These are phyloP conservation scores for Candolleomyces efflorescens DNA, from an alignment of 768 basidiomycete genomes.

Conservation along the genomic window DNA sequence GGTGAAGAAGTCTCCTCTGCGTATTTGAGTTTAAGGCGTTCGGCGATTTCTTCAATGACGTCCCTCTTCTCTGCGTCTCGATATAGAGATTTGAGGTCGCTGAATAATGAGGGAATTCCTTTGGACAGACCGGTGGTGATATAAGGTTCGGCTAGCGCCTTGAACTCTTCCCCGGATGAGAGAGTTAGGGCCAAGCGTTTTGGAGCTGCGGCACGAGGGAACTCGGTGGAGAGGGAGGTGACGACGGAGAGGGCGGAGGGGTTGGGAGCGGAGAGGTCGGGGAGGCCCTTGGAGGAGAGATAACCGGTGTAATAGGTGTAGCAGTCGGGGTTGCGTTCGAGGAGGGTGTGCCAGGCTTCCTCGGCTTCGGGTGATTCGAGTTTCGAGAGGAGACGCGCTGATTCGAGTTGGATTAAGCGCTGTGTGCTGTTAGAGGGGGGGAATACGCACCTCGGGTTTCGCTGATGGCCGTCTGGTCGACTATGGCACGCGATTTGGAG, in stretches of 20 bases:
- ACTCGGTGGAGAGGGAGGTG: slow-evolving; percentile 51
- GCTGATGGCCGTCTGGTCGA: slow-evolving; percentile 67
- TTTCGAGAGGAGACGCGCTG: slow-evolving; percentile 78
- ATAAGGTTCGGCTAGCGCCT: slow-evolving; percentile 58
- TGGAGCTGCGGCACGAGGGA: slow-evolving; percentile 69
- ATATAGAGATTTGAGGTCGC: slow-evolving; percentile 87
- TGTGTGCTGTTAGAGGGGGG: slow-evolving; percentile 5
- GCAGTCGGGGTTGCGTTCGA: slow-evolving; percentile 84
- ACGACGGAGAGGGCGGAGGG: slow-evolving; percentile 54
- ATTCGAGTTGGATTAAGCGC: slow-evolving; percentile 5
- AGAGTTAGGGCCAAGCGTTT: slow-evolving; percentile 69
- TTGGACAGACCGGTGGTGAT: slow-evolving; percentile 66
- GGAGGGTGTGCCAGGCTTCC: slow-evolving; percentile 72
- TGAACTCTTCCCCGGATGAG: slow-evolving; percentile 66
- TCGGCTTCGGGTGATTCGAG: slow-evolving; percentile 67
- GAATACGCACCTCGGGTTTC: slow-evolving; percentile 56
- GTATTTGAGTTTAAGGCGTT: slow-evolving; percentile 38
- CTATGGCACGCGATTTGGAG: slow-evolving; percentile 59
- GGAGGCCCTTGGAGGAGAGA: slow-evolving; percentile 61
- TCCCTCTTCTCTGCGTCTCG: slow-evolving; percentile 56
- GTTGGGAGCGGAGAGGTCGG: slow-evolving; percentile 53
- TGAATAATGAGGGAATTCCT: slow-evolving; percentile 91
- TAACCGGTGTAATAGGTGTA: slow-evolving; percentile 77
- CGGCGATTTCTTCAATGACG: slow-evolving; percentile 65
- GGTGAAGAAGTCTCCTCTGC: slow-evolving; percentile 18